These are phyloP conservation scores for Neofusicoccum parvum DNA, from an alignment of 2,329 filamentous ascomycete genomes.

Conservation along the genomic window DNA sequence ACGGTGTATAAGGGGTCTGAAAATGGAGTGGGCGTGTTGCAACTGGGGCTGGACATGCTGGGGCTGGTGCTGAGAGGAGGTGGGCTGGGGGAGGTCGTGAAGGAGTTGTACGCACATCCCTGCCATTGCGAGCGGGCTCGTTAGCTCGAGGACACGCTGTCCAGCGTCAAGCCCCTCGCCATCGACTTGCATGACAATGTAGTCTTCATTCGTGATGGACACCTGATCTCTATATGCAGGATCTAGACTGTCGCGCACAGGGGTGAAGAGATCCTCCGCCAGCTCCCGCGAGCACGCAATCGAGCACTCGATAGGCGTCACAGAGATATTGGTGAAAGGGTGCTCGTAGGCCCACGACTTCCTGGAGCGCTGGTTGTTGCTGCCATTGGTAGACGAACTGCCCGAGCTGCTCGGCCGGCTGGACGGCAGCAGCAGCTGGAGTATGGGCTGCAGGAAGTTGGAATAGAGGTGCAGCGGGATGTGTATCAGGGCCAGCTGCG, in stretches of 20 bases:
- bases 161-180: slow-evolving; percentile 89
- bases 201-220: slow-evolving; percentile 79
- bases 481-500: slow-evolving; percentile 84
- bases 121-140: slow-evolving; percentile 84
- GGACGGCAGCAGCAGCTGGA: slow-evolving; percentile 77
- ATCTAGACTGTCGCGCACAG: slow-evolving; percentile 67
- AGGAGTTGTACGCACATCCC: slow-evolving; percentile 64
- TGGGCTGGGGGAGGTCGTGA: slow-evolving; percentile 9
- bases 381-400: slow-evolving; percentile 31
- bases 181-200: slow-evolving; percentile 85
- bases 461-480: slow-evolving; percentile 79
- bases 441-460: slow-evolving; percentile 79
- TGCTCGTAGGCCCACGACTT: slow-evolving; percentile 58
- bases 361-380: slow-evolving; percentile 32
- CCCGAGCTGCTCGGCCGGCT: slow-evolving; percentile 29
- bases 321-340: slow-evolving; percentile 88
- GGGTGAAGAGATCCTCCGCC: slow-evolving; percentile 73
- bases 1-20: neutral
- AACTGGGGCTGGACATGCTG: neutral
- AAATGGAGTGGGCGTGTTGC: neutral
- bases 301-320: slow-evolving; percentile 91
- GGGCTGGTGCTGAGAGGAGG: neutral
- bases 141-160: slow-evolving; percentile 87
- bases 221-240: slow-evolving; percentile 49
- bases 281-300: slow-evolving; percentile 81